These are phyloP conservation scores for Saccharomycopsis sp. DNA, from an alignment of 805 yeast species.

Conservation along the genomic window DNA sequence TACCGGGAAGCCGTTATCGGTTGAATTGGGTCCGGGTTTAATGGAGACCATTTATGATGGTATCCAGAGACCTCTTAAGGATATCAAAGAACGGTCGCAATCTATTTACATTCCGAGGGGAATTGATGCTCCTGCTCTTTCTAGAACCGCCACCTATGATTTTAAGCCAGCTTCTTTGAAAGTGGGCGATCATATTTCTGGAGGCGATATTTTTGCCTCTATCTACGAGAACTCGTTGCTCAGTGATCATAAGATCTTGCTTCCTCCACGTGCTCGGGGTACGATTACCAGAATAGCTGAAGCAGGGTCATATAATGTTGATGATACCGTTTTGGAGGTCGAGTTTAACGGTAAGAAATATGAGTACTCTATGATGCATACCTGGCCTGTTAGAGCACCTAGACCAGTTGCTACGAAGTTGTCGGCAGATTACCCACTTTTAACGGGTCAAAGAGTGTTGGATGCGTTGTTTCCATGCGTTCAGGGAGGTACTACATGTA, in stretches of 20 bases:
- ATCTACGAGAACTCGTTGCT: constrained; percentile 90
- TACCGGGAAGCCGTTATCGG: constrained; percentile 98
- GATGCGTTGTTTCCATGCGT: constrained; percentile 98
- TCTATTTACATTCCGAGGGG: constrained; percentile 99
- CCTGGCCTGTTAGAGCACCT: constrained; percentile 99
- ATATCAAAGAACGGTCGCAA: constrained; percentile 79
- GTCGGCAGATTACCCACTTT: constrained; percentile 88
- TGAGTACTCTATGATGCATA: constrained; percentile 89
- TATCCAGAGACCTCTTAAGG: constrained; percentile 96
- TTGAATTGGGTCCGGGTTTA: constrained; percentile 97
- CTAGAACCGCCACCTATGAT: constrained; percentile 75
- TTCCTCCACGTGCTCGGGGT: constrained; percentile 99
- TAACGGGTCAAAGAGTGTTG: constrained; percentile 98
- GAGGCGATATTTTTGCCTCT: constrained; percentile 91
- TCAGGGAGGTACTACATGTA: constrained; percentile 99
- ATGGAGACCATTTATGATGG: constrained; percentile 99
- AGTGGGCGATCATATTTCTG: constrained; percentile 96
- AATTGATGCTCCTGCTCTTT: constrained; percentile 91
- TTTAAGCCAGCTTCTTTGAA: constrained; percentile 73
- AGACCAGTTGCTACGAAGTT: constrained; percentile 95
- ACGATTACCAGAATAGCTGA: constrained; percentile 85
- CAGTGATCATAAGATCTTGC: constrained; percentile 85
- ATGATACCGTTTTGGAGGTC: constrained; percentile 83
- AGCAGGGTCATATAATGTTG: constrained; percentile 86
- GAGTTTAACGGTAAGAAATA: constrained; percentile 86